Evolutionary conservation across 2,329 filamentous ascomycete genomes (phyloP).

Genomic region (Trichoderma brevicompactum): DNA sequence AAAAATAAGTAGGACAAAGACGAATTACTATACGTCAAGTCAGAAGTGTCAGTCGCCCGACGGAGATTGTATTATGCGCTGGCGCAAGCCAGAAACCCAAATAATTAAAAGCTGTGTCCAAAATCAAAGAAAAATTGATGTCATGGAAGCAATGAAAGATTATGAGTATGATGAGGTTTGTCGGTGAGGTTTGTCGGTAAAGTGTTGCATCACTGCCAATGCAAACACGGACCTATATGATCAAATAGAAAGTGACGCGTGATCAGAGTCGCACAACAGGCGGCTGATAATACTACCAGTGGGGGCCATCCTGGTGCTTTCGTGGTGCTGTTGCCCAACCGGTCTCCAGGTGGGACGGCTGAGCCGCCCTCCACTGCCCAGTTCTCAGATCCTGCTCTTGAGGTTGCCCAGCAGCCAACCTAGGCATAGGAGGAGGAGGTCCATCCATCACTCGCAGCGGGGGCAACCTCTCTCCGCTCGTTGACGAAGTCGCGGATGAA

Average conservation of each 20-base stretch:
- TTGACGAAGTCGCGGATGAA: constrained; percentile 45
- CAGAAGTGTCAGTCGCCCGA: constrained; percentile 33
- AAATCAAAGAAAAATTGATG: constrained; percentile 12
- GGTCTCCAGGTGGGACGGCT: constrained; percentile 41
- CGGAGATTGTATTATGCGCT: constrained; percentile 30
- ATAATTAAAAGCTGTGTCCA: constrained; percentile 24
- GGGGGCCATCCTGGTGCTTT: constrained; percentile 34
- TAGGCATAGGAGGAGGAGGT: constrained; percentile 32
- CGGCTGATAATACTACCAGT: constrained; percentile 25
- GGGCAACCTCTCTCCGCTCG: constrained; percentile 51
- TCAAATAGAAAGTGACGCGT: background rate
- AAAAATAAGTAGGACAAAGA: constrained; percentile 14
- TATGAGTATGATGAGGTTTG: constrained; percentile 1
- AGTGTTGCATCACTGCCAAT: constrained; percentile 8
- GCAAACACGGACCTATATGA: constrained; percentile 3
- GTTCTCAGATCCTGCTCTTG: constrained; percentile 45
- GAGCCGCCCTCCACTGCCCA: constrained; percentile 44
- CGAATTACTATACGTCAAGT: constrained; percentile 29
- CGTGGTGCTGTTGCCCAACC: constrained; percentile 45
- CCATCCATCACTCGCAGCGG: constrained; percentile 54
- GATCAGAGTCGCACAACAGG: constrained; percentile 10
- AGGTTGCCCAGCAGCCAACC: constrained; percentile 35
- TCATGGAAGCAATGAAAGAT: constrained; percentile 16
- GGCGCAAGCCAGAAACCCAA: constrained; percentile 24
- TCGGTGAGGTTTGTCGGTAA: background rate